These are phyloP conservation scores for Chlorophyllum brunneum DNA, from an alignment of 768 basidiomycete genomes.

Conservation along the genomic window DNA sequence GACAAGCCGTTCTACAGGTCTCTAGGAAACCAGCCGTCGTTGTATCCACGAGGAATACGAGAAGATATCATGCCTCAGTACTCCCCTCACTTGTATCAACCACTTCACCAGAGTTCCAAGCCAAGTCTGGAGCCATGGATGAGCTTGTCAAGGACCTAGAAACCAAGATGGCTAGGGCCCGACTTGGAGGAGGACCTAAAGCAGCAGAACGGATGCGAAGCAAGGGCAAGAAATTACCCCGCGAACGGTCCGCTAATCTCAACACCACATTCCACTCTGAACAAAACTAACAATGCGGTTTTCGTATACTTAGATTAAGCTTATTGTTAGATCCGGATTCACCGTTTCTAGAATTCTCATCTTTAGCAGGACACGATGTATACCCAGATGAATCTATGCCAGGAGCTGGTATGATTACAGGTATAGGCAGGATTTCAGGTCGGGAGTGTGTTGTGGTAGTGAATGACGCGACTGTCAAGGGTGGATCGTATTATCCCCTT, in stretches of 20 bases:
- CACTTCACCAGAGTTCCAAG: conserved; percentile 65
- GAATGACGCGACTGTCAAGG: conserved; percentile 94
- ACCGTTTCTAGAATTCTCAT: conserved; percentile 86
- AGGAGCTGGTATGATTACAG: conserved; percentile 88
- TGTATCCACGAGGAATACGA: conserved; percentile 15
- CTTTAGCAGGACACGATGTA: conserved; percentile 83
- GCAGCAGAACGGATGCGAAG: conserved; percentile 70
- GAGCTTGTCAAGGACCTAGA: conserved; percentile 62
- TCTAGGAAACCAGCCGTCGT: background rate
- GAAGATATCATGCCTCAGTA: conserved; percentile 63
- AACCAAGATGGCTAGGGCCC: conserved; percentile 49
- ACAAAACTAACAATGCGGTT: background rate
- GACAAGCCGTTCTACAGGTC: background rate
- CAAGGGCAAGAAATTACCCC: conserved; percentile 78
- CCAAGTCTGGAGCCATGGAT: conserved; percentile 68
- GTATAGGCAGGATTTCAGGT: conserved; percentile 74
- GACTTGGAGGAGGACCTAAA: conserved; percentile 72
- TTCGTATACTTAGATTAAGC: conserved; percentile 45
- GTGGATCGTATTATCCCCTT: conserved; percentile 87
- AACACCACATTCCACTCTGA: background rate
- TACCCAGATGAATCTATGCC: conserved; percentile 76
- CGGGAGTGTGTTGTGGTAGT: conserved; percentile 85
- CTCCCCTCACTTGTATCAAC: conserved; percentile 71
- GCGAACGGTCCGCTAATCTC: conserved; percentile 61
- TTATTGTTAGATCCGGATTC: conserved; percentile 80